phyloP scores from a whole-genome alignment of 768 basidiomycete species.

The Leccinum obscurum region DNA sequence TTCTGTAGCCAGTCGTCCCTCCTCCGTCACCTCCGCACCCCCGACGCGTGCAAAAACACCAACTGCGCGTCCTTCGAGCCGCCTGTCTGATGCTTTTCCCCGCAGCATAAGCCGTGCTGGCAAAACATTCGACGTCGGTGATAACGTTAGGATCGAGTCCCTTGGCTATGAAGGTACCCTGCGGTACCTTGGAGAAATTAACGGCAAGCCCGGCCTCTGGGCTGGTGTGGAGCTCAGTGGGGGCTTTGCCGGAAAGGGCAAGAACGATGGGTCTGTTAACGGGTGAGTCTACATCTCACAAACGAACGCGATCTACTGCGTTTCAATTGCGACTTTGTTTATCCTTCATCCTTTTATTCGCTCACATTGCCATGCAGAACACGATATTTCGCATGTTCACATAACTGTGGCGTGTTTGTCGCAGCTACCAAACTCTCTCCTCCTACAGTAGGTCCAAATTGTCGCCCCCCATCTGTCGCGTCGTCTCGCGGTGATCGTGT shows the following conservation, averaged over 20 bases:
- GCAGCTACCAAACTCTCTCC: slow-evolving; percentile 77
- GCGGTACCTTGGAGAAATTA: slow-evolving; percentile 80
- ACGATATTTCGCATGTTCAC: slow-evolving; percentile 83
- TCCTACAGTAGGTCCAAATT: slow-evolving; percentile 62
- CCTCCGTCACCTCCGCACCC: slow-evolving; percentile 59
- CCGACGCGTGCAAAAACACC: slow-evolving; percentile 54
- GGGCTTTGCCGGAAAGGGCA: slow-evolving; percentile 87
- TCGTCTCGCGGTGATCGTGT: slow-evolving; percentile 58
- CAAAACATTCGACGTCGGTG: slow-evolving; percentile 65
- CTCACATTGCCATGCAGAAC: slow-evolving; percentile 45
- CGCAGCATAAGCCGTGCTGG: slow-evolving; percentile 48
- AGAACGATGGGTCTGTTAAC: slow-evolving; percentile 88
- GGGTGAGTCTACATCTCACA: slow-evolving; percentile 58
- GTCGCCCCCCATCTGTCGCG: slow-evolving; percentile 76
- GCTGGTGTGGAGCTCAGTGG: slow-evolving; percentile 90
- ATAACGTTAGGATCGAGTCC: slow-evolving; percentile 83
- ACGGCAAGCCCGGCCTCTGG: slow-evolving; percentile 88
- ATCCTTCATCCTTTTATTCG: slow-evolving; percentile 1
- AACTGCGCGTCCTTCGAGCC: slow-evolving; percentile 58
- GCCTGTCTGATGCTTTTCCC: slow-evolving; percentile 60
- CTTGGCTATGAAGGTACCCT: slow-evolving; percentile 86
- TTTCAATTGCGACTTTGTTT: background rate
- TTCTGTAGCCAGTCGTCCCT: slow-evolving; percentile 55
- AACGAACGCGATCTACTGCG: background rate
- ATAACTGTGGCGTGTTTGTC: slow-evolving; percentile 90